Conservation (phyloP, 306 rosid species). For the Cucurbita argyrosperma region DNA sequence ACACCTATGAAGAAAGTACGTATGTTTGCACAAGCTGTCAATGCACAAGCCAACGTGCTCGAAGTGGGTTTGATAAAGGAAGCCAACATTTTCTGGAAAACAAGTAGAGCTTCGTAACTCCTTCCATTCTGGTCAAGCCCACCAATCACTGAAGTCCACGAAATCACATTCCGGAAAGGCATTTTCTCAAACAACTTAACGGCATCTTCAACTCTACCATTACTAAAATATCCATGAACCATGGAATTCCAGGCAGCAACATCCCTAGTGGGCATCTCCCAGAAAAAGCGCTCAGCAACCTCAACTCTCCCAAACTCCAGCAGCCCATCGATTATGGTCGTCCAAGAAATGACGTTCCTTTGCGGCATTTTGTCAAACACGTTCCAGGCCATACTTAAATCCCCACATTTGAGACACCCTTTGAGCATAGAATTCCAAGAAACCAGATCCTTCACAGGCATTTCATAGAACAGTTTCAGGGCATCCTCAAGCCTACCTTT, state of each 20-base stretch:
- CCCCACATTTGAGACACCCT: conserved; percentile 48
- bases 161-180: conserved; percentile 46
- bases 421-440: conserved; percentile 67
- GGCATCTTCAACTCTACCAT: conserved; percentile 54
- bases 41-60: conserved; percentile 44
- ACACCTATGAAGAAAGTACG: conserved; percentile 27
- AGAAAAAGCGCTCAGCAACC: conserved; percentile 45
- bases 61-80: conserved; percentile 27
- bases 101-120: conserved; percentile 41
- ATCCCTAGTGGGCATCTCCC: conserved; percentile 48
- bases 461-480: conserved; percentile 34
- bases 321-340: conserved; percentile 41
- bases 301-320: conserved; percentile 41
- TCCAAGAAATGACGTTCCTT: conserved; percentile 60
- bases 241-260: conserved; percentile 68
- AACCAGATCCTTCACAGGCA: conserved; percentile 42
- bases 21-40: conserved; percentile 50
- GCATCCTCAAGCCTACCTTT: conserved; percentile 35
- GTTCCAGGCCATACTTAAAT: conserved; percentile 34
- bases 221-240: conserved; percentile 54
- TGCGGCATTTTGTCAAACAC: conserved; percentile 51
- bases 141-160: conserved; percentile 65
- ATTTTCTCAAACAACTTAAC: conserved; percentile 36
- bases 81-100: conserved; percentile 39
- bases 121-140: conserved; percentile 62